Evolutionary conservation across 2,329 filamentous ascomycete species (phyloP).

Genomic region (Grosmannia clavigera): DNA sequence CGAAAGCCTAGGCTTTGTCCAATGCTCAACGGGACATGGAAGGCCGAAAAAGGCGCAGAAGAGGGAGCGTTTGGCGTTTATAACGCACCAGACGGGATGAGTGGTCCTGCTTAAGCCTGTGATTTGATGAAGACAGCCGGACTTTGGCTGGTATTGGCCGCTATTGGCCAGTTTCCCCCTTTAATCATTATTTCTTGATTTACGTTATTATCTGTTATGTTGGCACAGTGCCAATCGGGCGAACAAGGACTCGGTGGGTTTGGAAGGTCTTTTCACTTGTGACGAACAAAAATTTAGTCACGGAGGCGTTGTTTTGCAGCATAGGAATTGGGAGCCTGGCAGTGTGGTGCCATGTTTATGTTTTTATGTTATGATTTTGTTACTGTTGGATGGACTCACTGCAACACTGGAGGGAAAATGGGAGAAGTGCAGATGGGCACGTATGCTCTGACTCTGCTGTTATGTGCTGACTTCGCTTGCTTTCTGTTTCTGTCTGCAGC

Average conservation of each 20-base stretch:
- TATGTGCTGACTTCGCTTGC: not conserved
- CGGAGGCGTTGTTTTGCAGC: not conserved
- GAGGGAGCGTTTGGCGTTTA: constrained; percentile 48
- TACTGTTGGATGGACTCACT: not conserved
- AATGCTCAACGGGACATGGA: constrained; percentile 72
- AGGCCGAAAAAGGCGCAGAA: constrained; percentile 43
- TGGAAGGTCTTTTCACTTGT: not conserved
- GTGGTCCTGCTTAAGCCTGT: constrained; percentile 3
- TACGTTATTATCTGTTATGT: not conserved
- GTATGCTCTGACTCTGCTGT: not conserved
- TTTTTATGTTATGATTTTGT: not conserved
- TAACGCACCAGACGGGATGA: constrained; percentile 10
- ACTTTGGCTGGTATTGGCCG: not conserved
- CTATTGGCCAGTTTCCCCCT: not conserved
- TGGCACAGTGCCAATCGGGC: not conserved
- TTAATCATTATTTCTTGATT: not conserved
- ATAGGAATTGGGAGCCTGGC: not conserved
- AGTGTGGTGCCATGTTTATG: not conserved
- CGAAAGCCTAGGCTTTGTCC: constrained; percentile 47
- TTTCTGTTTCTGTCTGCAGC: not conserved
- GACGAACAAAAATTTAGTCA: not conserved
- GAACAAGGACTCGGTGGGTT: not conserved
- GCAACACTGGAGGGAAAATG: not conserved
- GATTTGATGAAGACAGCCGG: not conserved
- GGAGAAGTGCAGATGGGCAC: not conserved